Percentiles rank a stretch among this genome's conserved stretches.
Conservation (phyloP, 768 basidiomycete genomes). For the Tylopilus plumbeoviolaceoides region DNA sequence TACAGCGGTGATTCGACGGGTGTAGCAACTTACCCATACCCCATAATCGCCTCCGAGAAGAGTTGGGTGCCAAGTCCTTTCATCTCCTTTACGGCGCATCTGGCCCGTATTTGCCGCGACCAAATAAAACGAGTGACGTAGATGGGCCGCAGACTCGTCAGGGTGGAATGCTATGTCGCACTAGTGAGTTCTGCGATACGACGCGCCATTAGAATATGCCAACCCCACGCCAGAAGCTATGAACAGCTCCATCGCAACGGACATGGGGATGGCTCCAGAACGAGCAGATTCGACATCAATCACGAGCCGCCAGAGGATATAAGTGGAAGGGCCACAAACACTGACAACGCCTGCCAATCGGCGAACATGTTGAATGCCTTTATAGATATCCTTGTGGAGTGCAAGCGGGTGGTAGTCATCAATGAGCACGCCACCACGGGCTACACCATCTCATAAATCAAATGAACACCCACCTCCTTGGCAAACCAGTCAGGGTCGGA, state of each 20-base stretch:
- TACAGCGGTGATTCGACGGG: not conserved
- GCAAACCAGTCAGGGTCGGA: conserved; percentile 33
- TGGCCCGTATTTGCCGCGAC: too few species aligned
- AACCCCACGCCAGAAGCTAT: conserved; percentile 27
- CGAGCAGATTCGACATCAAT: conserved; percentile 29
- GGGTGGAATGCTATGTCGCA: too few species aligned
- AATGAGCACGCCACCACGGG: conserved; percentile 26
- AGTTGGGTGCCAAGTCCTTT: conserved; percentile 31
- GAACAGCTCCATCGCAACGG: conserved; percentile 26
- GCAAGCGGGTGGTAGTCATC: conserved; percentile 30
- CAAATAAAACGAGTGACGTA: too few species aligned
- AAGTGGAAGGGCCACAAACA: conserved; percentile 8
- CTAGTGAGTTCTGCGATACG: too few species aligned
- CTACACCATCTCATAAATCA: conserved; percentile 27
- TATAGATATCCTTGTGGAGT: conserved; percentile 26
- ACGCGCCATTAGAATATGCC: too few species aligned
- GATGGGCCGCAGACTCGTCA: too few species aligned
- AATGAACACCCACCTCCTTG: conserved; percentile 25
- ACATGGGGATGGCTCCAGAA: conserved; percentile 32
- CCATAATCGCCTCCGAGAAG: conserved; percentile 38
- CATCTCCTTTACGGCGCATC: conserved; percentile 28
- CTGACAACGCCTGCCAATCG: conserved; percentile 17
- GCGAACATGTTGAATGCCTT: conserved; percentile 22
- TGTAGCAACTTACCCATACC: conserved; percentile 4
- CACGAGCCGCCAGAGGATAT: not conserved